Evolutionary conservation across 257 asterid genomes (phyloP), one percentile per base, ranked within the genome.

Genomic region (Phtheirospermum japonicum): DNA sequence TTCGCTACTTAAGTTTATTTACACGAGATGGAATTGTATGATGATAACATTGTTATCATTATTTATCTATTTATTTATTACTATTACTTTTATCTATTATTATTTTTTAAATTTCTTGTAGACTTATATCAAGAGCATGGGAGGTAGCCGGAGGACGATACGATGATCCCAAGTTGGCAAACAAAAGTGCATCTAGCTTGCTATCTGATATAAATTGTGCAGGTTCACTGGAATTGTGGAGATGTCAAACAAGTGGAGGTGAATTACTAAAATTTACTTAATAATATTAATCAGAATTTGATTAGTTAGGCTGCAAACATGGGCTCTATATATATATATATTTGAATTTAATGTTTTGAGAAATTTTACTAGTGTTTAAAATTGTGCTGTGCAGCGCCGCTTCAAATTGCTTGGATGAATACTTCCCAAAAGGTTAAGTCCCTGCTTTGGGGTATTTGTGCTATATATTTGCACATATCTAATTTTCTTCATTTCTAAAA

Each of bases 51-150:
- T n/a, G n/a, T n/a, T n/a, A n/a, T n/a, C n/a, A n/a, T n/a, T n/a
- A 12, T 5, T 10, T 54, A 51, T 66, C 23, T n/a, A n/a, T n/a
- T n/a, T n/a, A n/a, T n/a, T n/a, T n/a, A n/a, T n/a, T n/a, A n/a
- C n/a, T n/a, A n/a, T n/a, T n/a, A n/a, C n/a, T n/a, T n/a, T n/a
- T n/a, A n/a, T n/a, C n/a, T n/a, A n/a, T n/a, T 55, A 31, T 61
- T 13, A 4, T 40, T 49, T 49, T 4, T 8, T 19, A 69, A 30
- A 62, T 46, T 60, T 77, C 19, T 23, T 54, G 33, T 55, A 89
- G 97, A 77, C 90, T 87, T 62, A 71, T 83, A 71, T 78, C 89
- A 28, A 79, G 82, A 73, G 94, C 92, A 64, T 89, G 97, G 97
- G 88, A 77, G 79, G 75, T 81, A 69, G 92, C 94, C 17, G 92